A percentile compares a stretch with the other conserved stretches of the same genome.
Evolutionary conservation across 768 basidiomycete genomes (phyloP).

Genomic region (Rhizopogon vulgaris): DNA sequence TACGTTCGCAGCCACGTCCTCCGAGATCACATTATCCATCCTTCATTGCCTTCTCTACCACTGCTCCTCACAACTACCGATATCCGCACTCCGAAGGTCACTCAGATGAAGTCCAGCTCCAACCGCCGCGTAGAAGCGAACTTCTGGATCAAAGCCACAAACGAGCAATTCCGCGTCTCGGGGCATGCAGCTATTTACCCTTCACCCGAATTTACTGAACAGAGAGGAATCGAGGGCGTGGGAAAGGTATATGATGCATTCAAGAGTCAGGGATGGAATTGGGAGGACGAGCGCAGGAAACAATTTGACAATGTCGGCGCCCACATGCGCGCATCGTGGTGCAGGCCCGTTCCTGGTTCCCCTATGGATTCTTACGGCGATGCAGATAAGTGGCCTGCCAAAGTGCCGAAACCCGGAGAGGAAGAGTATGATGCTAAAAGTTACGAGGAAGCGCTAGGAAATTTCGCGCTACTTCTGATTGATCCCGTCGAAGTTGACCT

Average conservation of each 20-base stretch:
- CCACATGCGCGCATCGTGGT: conserved; percentile 68
- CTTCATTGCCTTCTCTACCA: conserved; percentile 40
- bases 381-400: conserved; percentile 55
- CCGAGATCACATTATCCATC: conserved; percentile 47
- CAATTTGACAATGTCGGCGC: conserved; percentile 55
- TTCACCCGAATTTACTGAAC: conserved; percentile 8
- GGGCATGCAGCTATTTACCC: conserved; percentile 49
- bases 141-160: conserved; percentile 67
- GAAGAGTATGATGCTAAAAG: conserved; percentile 39
- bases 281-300: conserved; percentile 60
- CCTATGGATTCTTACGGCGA: conserved; percentile 47
- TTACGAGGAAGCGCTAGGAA: conserved; percentile 49
- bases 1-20: conserved; percentile 64
- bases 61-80: conserved; percentile 68
- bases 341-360: conserved; percentile 59
- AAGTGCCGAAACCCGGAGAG: conserved; percentile 43
- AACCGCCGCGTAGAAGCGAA: conserved; percentile 45
- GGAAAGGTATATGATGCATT: conserved; percentile 29
- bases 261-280: conserved; percentile 33
- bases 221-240: conserved; percentile 8
- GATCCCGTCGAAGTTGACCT: conserved; percentile 70
- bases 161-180: conserved; percentile 70
- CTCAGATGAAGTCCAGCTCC: conserved; percentile 44
- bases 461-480: conserved; percentile 68
- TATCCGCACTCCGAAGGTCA: conserved; percentile 61